phyloP scores from a whole-genome alignment of 345 rosid species.

The Populus ilicifolia region DNA sequence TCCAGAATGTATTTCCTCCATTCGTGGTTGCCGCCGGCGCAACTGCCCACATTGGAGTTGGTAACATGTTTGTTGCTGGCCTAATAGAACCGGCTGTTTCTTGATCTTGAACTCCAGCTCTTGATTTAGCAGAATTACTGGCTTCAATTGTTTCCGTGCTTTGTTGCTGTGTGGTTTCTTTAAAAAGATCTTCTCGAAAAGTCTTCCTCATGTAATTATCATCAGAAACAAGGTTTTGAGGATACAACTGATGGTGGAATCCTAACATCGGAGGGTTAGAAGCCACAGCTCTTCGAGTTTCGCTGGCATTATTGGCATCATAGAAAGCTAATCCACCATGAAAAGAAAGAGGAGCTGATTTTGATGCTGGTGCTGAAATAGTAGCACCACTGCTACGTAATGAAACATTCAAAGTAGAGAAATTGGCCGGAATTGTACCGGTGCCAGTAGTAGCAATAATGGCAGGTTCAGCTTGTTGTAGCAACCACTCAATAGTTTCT shows the following conservation, averaged over 20 bases:
- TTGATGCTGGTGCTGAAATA: constrained; percentile 50
- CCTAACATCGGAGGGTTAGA: constrained; percentile 42
- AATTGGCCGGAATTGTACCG: constrained; percentile 85
- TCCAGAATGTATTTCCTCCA: constrained; percentile 75
- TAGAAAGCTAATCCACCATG: constrained; percentile 50
- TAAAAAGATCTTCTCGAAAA: constrained; percentile 65
- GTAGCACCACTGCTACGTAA: constrained; percentile 62
- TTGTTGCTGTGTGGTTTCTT: constrained; percentile 33
- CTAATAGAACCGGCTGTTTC: constrained; percentile 36
- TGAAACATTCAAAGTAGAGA: constrained; percentile 66
- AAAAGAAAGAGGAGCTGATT: constrained; percentile 54
- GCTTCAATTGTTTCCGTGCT: constrained; percentile 16
- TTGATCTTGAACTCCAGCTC: constrained; percentile 35
- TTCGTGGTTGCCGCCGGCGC: constrained; percentile 46
- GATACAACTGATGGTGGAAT: constrained; percentile 57
- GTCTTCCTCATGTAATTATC: constrained; percentile 42
- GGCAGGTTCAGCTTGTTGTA: constrained; percentile 79
- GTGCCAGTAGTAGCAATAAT: constrained; percentile 75
- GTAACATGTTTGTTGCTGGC: constrained; percentile 30
- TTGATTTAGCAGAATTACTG: constrained; percentile 20
- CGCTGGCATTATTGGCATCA: constrained; percentile 19
- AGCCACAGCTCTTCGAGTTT: constrained; percentile 27
- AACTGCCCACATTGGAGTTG: constrained; percentile 71
- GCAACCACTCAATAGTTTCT: constrained; percentile 80
- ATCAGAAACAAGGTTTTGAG: constrained; percentile 25